A percentile compares a stretch with the other conserved stretches of the same genome.
Evolutionary conservation across 2,329 filamentous ascomycete genomes (phyloP).

Genomic region (Aureobasidium leucospermi): DNA sequence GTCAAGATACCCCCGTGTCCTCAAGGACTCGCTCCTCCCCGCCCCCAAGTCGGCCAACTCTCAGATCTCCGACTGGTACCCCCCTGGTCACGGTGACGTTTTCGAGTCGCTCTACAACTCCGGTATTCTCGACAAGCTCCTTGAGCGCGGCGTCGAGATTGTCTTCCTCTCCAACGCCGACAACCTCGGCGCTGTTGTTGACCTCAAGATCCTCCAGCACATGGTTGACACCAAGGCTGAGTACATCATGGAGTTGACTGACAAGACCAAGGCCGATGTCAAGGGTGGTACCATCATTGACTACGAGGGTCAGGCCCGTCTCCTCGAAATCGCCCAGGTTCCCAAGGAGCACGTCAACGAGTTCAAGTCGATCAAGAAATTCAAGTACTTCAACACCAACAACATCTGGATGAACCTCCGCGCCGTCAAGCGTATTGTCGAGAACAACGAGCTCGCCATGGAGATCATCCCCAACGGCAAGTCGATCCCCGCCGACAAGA

Average conservation of each 20-base stretch:
- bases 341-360: constrained; percentile 99
- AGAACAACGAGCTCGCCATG: constrained; percentile 97
- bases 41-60: constrained; percentile 86
- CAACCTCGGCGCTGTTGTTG: constrained; percentile 95
- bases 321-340: constrained; percentile 97
- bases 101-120: constrained; percentile 99
- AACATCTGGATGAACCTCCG: constrained; percentile 99
- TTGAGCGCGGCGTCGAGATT: constrained; percentile 91
- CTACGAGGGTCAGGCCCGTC: constrained; percentile 92
- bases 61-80: constrained; percentile 94
- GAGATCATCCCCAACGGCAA: constrained; percentile 99
- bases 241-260: constrained; percentile 99
- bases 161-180: constrained; percentile 99
- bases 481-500: constrained; percentile 97
- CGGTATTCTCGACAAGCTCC: constrained; percentile 90
- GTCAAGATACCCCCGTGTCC: constrained; percentile 93
- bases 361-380: constrained; percentile 99
- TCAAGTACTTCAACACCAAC: constrained; percentile 99
- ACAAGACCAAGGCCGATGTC: constrained; percentile 99
- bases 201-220: constrained; percentile 96
- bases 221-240: constrained; percentile 96
- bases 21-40: constrained; percentile 95
- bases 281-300: constrained; percentile 99
- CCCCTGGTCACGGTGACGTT: constrained; percentile 97
- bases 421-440: constrained; percentile 96